phyloP scores from a whole-genome alignment of 495 filamentous ascomycete species.

The Daldinia concentrica region DNA sequence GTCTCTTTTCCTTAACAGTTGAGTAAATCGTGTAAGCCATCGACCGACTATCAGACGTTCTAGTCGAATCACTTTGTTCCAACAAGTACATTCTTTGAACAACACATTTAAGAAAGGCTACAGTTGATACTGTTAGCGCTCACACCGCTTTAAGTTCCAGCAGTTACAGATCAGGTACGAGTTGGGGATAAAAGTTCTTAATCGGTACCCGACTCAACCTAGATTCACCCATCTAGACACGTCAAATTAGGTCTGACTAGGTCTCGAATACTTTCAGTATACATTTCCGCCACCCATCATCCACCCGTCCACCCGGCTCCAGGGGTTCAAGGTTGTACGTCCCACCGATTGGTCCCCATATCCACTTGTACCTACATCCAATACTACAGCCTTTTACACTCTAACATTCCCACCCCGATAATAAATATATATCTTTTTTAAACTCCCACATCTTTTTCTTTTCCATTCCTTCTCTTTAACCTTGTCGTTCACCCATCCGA shows the following conservation, averaged over 20 bases:
- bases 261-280: slow-evolving; percentile 20
- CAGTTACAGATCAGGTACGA: slow-evolving; percentile 4
- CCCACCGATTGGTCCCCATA: slow-evolving; percentile 41
- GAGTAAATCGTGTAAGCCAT: slow-evolving; percentile 18
- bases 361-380: slow-evolving; percentile 31
- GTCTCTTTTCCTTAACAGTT: slow-evolving; percentile 22
- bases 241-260: slow-evolving; percentile 5
- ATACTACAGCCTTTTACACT: slow-evolving; percentile 10
- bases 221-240: not conserved
- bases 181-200: slow-evolving; percentile 15
- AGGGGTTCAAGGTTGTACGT: slow-evolving; percentile 21
- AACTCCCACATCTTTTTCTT: slow-evolving; percentile 11
- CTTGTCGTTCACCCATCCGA: slow-evolving; percentile 21
- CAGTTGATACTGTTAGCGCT: not conserved
- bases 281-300: slow-evolving; percentile 33
- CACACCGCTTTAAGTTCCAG: slow-evolving; percentile 32
- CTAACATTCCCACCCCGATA: slow-evolving; percentile 3
- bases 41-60: slow-evolving; percentile 38
- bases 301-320: slow-evolving; percentile 4
- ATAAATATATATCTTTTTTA: slow-evolving; percentile 33
- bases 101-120: slow-evolving; percentile 3
- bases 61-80: slow-evolving; percentile 3
- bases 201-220: slow-evolving; percentile 14
- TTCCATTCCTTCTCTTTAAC: slow-evolving; percentile 23
- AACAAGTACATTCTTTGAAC: slow-evolving; percentile 22